Percentiles rank a stretch among this genome's conserved stretches.
Conservation (phyloP, 495 filamentous ascomycete genomes). For the Aspergillus homomorphus region DNA sequence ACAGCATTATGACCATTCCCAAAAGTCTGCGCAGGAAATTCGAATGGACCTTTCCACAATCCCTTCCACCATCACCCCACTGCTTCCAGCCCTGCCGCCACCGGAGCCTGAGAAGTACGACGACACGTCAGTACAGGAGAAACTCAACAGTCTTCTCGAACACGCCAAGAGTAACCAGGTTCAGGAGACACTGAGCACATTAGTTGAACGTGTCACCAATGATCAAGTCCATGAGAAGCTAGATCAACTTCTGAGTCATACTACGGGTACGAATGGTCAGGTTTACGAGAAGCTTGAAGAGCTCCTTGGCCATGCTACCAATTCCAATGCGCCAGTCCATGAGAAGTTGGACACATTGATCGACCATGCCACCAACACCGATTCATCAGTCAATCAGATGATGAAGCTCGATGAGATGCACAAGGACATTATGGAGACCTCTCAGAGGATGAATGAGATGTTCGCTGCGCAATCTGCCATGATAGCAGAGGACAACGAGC, state of each 20-base stretch:
- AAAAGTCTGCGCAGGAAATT: slow-evolving; percentile 50
- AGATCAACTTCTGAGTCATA: slow-evolving; percentile 59
- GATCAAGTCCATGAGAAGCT: slow-evolving; percentile 43
- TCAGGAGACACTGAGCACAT: slow-evolving; percentile 76
- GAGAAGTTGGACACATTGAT: slow-evolving; percentile 54
- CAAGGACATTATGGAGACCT: slow-evolving; percentile 80
- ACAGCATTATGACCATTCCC: slow-evolving; percentile 72
- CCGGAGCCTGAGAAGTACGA: slow-evolving; percentile 58
- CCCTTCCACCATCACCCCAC: slow-evolving; percentile 46
- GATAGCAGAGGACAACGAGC: slow-evolving; percentile 74
- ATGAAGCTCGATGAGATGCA: slow-evolving; percentile 87
- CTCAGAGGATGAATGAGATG: slow-evolving; percentile 81
- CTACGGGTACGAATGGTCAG: slow-evolving; percentile 49
- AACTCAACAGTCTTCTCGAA: slow-evolving; percentile 79
- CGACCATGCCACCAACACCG: slow-evolving; percentile 33
- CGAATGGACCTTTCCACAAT: slow-evolving; percentile 51
- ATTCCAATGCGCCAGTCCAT: slow-evolving; percentile 65
- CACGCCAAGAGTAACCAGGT: slow-evolving; percentile 54
- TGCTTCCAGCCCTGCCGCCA: slow-evolving; percentile 47
- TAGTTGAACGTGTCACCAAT: slow-evolving; percentile 60
- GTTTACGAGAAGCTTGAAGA: slow-evolving; percentile 44
- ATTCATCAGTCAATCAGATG: slow-evolving; percentile 54
- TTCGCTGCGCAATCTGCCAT: slow-evolving; percentile 74
- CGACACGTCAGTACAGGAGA: slow-evolving; percentile 70
- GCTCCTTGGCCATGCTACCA: slow-evolving; percentile 61